Evolutionary conservation across 352 stramenopile species (phyloP), one percentile per base, ranked within the genome.

Genomic region (Phytophthora tubulina): DNA sequence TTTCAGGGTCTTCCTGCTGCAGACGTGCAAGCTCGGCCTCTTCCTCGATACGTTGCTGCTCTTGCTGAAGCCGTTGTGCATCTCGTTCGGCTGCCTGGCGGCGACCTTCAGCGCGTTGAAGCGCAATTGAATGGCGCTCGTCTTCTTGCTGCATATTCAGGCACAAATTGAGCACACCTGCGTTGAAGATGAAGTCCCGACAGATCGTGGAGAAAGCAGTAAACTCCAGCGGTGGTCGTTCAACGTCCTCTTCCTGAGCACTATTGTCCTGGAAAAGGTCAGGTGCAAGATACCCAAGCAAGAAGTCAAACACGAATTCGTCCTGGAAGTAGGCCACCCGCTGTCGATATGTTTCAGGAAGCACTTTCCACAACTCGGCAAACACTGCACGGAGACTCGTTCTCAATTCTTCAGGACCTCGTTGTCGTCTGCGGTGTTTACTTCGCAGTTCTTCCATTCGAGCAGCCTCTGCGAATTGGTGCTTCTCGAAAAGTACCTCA

Each of bases 401-500:
- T 6, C 69, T 10, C 13, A 91, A 53, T 46, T 89, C 84, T 42
- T 89, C 56, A 3, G 70, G 79, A n/a, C 80, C 73, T 38, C 70
- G 69, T 31, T 80, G 76, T 55, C 67, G 71, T 52, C 79, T 72
- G 13, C 73, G 71, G 49, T 82, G 79, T 33, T 67, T 75, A 54
- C 84, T 93, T 4, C 84, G 84, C 8, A 95, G 67, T 45, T 93
- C 85, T 31, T 84, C 85, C 76, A 93, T 85, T 11, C 88, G 82
- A n/a, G 81, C 82, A 0, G 84, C 89, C 61, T 95, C 88, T 6
- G 86, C 83, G 56, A 93, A 93, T 46, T 90, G 76, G 61, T 93
- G 85, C 58, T 93, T 90, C 30, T 91, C 86, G 49, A 93, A 95
- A 8, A 92, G 84, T 0, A 89, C 76, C 46, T 92, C 87, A 14